Base-by-base conservation (phyloP, 768 basidiomycete species). In the Pleurotus giganteus region DNA sequence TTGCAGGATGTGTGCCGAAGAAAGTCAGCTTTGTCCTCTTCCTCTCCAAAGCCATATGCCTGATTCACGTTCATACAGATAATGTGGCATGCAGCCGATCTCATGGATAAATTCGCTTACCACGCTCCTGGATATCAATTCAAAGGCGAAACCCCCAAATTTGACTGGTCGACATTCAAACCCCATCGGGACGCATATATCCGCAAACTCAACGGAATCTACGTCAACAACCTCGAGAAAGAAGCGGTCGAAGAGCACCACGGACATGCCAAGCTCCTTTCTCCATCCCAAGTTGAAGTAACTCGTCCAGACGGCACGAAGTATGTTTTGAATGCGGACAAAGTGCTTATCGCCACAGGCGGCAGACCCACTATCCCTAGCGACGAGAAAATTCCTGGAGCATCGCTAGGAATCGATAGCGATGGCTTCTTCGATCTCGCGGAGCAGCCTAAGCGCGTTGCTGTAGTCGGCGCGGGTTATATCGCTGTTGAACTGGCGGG, bases 401-500 rank as follows among this genome's bases (percentile, higher is more conserved):
- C 95, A 7, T 86, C 85, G 34, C 80, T 91, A 41, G 97, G 95
- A 24, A 96, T 93, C 60, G 78, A 87, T 71, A 96, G 93, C 7
- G 97, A 99, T 68, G 95, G 94, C 2, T 99, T 99, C 78, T 99
- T 99, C 63, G 91, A 85, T 42, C 83, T 99, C 42, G 84, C 84
- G 60, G 81, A 88, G 49, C 94, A 96, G 69, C 97, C 97, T 7
- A 91, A 88, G 71, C 84, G 94, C 55, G 94, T 97, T 27, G 95
- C 88, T 2, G 88, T 98, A 53, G 86, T 98, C 39, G 97, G 97
- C 43, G 97, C 97, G 12, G 97, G 97, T 1, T 99, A 99, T 69
- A 98, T 99, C 61, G 94, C 94, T 15, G 91, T 98, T 58, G 97
- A 99, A 71, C 84, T 99, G 43, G 93, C 96, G 4, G 97, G 97